A percentile compares a stretch with the other conserved stretches of the same genome.
These are phyloP conservation scores for Papilionanthe hybrid DNA, from an alignment of 116 monocot genomes.

Conservation along the genomic window DNA sequence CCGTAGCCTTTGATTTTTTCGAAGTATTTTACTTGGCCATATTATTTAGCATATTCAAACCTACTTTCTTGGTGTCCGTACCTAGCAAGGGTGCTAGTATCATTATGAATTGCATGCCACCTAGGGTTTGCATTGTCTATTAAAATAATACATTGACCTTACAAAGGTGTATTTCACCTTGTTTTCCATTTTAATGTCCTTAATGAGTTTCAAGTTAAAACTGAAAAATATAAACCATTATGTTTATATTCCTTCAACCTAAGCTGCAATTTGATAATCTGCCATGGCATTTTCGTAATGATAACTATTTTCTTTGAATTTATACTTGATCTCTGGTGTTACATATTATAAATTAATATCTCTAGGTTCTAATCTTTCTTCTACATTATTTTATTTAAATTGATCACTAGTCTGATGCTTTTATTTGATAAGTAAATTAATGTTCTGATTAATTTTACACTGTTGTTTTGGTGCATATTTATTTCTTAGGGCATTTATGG, in stretches of 20 bases:
- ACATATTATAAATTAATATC: neutral
- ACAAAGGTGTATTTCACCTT: neutral
- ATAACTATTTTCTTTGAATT: neutral
- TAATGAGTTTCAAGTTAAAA: neutral
- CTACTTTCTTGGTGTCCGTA: too few relatives aligned
- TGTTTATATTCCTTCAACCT: neutral
- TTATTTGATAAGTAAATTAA: neutral
- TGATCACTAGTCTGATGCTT: neutral
- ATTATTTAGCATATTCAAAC: too few relatives aligned
- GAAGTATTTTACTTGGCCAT: too few relatives aligned
- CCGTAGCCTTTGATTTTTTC: neutral
- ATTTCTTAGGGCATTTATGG: conserved; percentile 20
- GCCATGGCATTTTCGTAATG: neutral
- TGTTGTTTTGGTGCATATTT: neutral
- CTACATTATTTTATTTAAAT: neutral
- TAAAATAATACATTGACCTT: too few relatives aligned
- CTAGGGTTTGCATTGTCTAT: too few relatives aligned
- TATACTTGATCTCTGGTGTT: neutral
- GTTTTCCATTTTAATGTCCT: neutral
- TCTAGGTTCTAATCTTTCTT: neutral
- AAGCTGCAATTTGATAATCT: neutral
- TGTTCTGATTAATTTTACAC: neutral
- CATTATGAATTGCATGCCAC: too few relatives aligned
- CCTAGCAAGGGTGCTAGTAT: too few relatives aligned
- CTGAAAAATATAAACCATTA: too few relatives aligned